Conservation (phyloP, 108 stramenopile species). For the Stephanodiscus minutulus region DNA sequence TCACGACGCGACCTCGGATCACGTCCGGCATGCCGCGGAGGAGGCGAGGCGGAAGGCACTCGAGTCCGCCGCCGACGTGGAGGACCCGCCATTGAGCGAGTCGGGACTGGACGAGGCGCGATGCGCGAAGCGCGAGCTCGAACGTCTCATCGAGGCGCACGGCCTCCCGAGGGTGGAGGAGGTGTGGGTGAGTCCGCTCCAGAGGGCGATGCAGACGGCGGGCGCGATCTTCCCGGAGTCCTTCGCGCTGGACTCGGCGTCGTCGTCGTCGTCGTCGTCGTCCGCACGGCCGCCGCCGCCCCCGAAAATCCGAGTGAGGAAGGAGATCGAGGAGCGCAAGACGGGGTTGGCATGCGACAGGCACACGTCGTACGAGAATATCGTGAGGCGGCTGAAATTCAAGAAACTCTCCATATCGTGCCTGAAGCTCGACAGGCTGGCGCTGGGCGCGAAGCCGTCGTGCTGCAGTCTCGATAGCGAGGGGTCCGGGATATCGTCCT, state of each 20-base stretch:
- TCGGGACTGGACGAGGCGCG: conserved; percentile 50
- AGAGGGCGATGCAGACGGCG: conserved; percentile 62
- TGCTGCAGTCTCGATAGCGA: neutral
- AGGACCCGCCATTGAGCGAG: conserved; percentile 58
- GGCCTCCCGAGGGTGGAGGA: conserved; percentile 51
- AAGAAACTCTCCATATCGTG: conserved; percentile 18
- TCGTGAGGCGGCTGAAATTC: conserved; percentile 19
- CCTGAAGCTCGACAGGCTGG: conserved; percentile 2
- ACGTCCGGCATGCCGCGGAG: conserved; percentile 31
- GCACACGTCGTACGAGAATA: neutral
- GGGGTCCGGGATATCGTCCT: neutral
- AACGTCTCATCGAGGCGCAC: conserved; percentile 24
- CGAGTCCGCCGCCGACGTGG: conserved; percentile 32
- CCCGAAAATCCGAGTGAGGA: conserved; percentile 49
- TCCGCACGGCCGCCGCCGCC: neutral
- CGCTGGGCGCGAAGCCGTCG: neutral
- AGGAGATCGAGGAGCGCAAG: conserved; percentile 57
- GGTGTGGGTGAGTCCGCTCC: conserved; percentile 60
- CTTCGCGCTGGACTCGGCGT: neutral
- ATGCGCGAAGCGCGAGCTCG: conserved; percentile 23
- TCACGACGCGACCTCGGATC: conserved; percentile 14
- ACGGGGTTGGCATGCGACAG: conserved; percentile 62
- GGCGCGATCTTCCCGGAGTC: conserved; percentile 44
- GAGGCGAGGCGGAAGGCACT: conserved; percentile 51
- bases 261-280: neutral